Evolutionary conservation across 441 rosid genomes (phyloP), one percentile per base, ranked within the genome.

Genomic region (Biscutella laevigata): DNA sequence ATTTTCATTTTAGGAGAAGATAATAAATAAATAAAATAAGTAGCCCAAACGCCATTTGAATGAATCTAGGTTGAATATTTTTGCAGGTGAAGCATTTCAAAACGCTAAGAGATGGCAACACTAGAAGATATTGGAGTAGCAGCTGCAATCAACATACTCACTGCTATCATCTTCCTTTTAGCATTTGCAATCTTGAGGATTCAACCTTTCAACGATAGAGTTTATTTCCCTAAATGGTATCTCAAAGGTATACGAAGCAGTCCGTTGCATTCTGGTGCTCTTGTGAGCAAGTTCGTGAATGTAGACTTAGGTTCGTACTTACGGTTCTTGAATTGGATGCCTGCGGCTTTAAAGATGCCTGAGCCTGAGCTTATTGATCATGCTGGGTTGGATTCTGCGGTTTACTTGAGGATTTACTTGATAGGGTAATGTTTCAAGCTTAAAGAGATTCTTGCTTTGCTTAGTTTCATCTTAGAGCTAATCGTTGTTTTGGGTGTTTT

Each of bases 261-360:
- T 55, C 95, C 91, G 2, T 61, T 70, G 48, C 80, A 64, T 40
- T 66, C 86, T 1, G 74, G 81, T 51, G 67, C 76, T 57, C 59
- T 68, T 38, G 76, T 74, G 8, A 60, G 56, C 53, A 74, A 67
- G 47, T 79, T 86, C 55, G 76, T 86, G 19, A 86, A 86, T 59
- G 33, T 86, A 28, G 74, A 86, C 64, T 70, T 52, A 37, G 68
- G 66, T 49, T 83, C 88, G 3, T 86, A 86, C 56, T 24, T 79
- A 4, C 60, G 76, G 34, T 83, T 86, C 74, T 67, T 83, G 78
- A 86, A 81, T 66, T 86, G 95, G 95, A 83, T 83, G 88, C 95
- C 88, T 10, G 88, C 88, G 8, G 95, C 95, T 35, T 56, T 83
- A 12, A 70, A 55, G 36, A 83, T 86, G 88, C 95, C 95, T 0